phyloP scores from a whole-genome alignment of 2,329 filamentous ascomycete species.

The Westerdykella ornata region DNA sequence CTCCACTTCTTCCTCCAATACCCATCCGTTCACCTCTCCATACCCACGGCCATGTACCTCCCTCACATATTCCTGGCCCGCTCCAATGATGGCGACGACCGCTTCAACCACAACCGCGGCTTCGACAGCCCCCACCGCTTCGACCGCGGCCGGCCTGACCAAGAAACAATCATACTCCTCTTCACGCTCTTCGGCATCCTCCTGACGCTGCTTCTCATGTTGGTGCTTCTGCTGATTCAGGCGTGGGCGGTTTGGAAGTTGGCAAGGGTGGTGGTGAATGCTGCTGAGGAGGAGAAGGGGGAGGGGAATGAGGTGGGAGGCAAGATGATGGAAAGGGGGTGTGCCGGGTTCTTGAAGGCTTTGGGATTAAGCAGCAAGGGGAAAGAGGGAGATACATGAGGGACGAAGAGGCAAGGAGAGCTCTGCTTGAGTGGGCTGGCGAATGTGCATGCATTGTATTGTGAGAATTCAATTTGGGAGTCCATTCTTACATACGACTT shows the following conservation, averaged over 20 bases:
- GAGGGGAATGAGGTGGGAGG: not conserved
- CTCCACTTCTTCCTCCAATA: too few relatives aligned
- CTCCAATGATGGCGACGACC: slow-evolving; percentile 1
- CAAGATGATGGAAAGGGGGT: not conserved
- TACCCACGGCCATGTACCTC: too few relatives aligned
- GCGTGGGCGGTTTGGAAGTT: slow-evolving; percentile 24
- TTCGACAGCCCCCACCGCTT: too few relatives aligned
- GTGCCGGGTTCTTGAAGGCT: too few relatives aligned
- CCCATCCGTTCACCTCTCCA: too few relatives aligned
- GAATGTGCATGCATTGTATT: too few relatives aligned
- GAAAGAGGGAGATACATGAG: slow-evolving; percentile 6
- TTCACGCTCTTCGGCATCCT: slow-evolving; percentile 24
- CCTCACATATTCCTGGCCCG: not conserved
- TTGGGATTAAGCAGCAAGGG: slow-evolving; percentile 3
- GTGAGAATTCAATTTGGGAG: too few relatives aligned
- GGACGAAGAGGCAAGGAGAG: slow-evolving; percentile 5
- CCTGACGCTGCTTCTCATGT: slow-evolving; percentile 17
- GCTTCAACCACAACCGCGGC: not conserved
- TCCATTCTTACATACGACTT: too few relatives aligned
- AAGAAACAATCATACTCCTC: slow-evolving; percentile 19
- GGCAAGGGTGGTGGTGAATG: slow-evolving; percentile 13
- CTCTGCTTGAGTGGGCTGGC: too few relatives aligned
- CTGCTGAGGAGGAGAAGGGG: not conserved
- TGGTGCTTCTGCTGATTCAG: slow-evolving; percentile 14
- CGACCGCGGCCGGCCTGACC: not conserved